Conservation (phyloP, 148 eudicot genomes). For the Amaranthus palmeri region DNA sequence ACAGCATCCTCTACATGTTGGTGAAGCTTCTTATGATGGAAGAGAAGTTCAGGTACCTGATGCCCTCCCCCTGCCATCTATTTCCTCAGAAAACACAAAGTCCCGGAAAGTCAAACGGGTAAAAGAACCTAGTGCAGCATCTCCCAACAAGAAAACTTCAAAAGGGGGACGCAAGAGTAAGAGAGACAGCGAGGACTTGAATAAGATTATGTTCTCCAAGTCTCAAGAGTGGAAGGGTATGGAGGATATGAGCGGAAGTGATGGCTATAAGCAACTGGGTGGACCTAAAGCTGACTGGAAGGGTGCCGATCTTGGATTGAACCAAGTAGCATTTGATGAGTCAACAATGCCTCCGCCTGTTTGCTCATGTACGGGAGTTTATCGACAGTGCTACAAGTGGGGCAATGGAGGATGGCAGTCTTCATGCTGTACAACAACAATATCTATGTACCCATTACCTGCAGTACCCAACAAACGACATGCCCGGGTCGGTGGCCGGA, state of each 20-base stretch:
- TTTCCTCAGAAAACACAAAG: constrained; percentile 43
- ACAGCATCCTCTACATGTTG: constrained; percentile 38
- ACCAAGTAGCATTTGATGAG: constrained; percentile 81
- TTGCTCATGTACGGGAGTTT: constrained; percentile 84
- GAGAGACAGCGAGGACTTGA: constrained; percentile 56
- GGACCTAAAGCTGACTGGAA: constrained; percentile 64
- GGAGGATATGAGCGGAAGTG: constrained; percentile 31
- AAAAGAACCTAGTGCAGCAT: constrained; percentile 44
- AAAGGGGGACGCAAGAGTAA: constrained; percentile 53
- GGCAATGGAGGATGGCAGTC: constrained; percentile 99
- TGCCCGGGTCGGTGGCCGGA: constrained; percentile 85
- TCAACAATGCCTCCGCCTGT: constrained; percentile 83
- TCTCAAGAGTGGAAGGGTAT: constrained; percentile 53
- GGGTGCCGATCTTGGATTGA: constrained; percentile 72
- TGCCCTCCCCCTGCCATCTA: constrained; percentile 39
- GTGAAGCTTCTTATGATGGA: constrained; percentile 44
- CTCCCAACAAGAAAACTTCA: constrained; percentile 43
- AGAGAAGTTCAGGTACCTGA: constrained; percentile 40
- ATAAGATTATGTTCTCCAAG: constrained; percentile 41
- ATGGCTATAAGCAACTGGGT: constrained; percentile 30
- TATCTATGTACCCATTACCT: constrained; percentile 84
- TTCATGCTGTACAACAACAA: constrained; percentile 82
- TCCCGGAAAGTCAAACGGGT: constrained; percentile 49
- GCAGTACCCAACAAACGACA: constrained; percentile 80
- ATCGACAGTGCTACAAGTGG: constrained; percentile 94